Evolutionary conservation across 768 basidiomycete genomes (phyloP), one percentile per base, ranked within the genome.

Genomic region (Rhizopogon rudus): DNA sequence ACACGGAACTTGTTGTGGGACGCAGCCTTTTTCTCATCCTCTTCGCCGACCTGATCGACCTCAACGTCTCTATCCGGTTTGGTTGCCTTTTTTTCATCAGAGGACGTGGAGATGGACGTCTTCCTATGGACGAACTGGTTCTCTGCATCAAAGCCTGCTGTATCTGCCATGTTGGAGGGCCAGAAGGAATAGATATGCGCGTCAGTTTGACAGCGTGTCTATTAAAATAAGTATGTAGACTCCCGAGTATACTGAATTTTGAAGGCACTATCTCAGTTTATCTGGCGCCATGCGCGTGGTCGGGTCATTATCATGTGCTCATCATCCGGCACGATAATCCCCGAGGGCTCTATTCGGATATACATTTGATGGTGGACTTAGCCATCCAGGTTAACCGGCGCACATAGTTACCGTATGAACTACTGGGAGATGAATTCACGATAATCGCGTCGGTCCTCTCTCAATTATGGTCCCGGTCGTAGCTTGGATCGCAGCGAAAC

Each of bases 1-100:
- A 77, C 75, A 12, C 78, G 73, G 52, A 69, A 60, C 54, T 54
- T 69, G 56, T 55, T 61, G 37, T 62, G 40, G n/a, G 55, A 51
- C 9, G 42, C 40, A 46, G 43, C 40, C 28, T 43, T 22, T 29
- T 2, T 3, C 14, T 61, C 60, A 17, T 60, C 42, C 29, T 61
- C 39, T 35, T 56, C 28, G 6, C 53, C 49, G 6, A 40, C 52
- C 29, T 45, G 39, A 6, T 44, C 56, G 0, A 25, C 60, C 44
- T 66, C 65, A 22, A 57, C 56, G 7, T 68, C 68, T 39, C 58
- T 66, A 41, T n/a, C 22, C 6, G n/a, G 41, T 40, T 53, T 2
- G 22, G 51, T 59, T 44, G 54, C 58, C 42, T 53, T 58, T 22
- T 53, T 41, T 42, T 20, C 52, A 29, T 57, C 56, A 14, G 59